Base-by-base conservation (phyloP, 1,284 basidiomycete species). In the Trichosporon asahii region DNA sequence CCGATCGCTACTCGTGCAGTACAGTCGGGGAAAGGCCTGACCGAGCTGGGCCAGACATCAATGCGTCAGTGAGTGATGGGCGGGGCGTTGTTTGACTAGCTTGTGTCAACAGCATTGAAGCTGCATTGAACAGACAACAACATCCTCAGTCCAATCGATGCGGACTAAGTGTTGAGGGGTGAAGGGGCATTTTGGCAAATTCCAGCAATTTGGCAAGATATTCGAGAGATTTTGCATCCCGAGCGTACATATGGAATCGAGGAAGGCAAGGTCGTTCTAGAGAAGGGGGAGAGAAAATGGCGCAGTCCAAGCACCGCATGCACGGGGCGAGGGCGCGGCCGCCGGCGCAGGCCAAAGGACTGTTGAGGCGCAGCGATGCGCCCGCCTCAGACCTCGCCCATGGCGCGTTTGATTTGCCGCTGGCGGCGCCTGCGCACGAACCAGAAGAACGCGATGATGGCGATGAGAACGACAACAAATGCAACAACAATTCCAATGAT, bases 391-490 rank as follows among this genome's bases (percentile, higher is more conserved):
- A 53, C 49, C 23, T 53, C 21, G 8, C 49, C 49, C 21, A 53
- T 53, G 49, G 49, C 49, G 49, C 49, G 49, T 53, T 53, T 53
- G 49, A 53, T 53, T 21, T 53, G 49, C 49, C 21, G n/a, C 49
- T 53, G n/a, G 0, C 12, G 49, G 23, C 49, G 49, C 49, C 49
- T 25, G 49, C 23, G 49, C 21, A 53, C 21, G n/a, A 53, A 53
- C 21, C 49, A 53, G 49, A 53, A 53, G 49, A 53, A 53, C 7
- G 3, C n/a, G 21, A 18, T 1, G 3, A 25, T 25, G 49, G 6
- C 21, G 9, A 53, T n/a, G 15, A 25, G 6, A 1, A 53, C 8
- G 8, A 53, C 49, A 25, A 25, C 21, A 9, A 53, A 18, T 25
- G 7, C 49, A 7, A 53, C 49, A 12, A 53, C 21, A 3, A 53